Percentiles rank a stretch among this genome's conserved stretches.
Conservation (phyloP, 2,329 filamentous ascomycete genomes). For the Exophiala xenobiotica region DNA sequence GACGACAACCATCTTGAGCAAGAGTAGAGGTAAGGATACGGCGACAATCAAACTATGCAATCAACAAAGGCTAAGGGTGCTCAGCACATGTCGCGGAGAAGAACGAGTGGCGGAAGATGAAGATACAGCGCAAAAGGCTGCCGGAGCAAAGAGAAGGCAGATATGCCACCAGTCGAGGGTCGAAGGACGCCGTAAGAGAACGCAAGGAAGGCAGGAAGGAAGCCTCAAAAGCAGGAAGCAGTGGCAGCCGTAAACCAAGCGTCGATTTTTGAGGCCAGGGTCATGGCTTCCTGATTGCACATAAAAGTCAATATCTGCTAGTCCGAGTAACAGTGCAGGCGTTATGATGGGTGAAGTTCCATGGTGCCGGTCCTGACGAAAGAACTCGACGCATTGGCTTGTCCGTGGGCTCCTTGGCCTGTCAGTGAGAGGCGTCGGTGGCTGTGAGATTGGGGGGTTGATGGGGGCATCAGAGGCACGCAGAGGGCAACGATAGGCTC, state of each 20-base stretch:
- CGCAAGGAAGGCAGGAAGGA: background rate
- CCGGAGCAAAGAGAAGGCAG: background rate
- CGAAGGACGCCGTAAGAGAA: no score
- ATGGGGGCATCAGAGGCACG: no score
- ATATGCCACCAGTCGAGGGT: no score
- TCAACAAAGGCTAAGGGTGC: background rate
- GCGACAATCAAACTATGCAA: background rate
- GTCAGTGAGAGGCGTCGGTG: background rate
- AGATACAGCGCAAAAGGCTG: background rate
- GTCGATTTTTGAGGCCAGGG: no score
- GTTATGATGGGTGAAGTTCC: no score
- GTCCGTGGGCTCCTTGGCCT: no score
- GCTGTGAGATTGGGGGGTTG: background rate
- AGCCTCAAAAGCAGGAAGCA: background rate
- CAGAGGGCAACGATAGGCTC: conserved; percentile 1
- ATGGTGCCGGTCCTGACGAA: no score
- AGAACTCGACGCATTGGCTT: background rate
- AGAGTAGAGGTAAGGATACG: background rate
- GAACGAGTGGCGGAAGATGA: background rate
- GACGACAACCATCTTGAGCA: conserved; percentile 77
- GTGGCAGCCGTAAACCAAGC: no score
- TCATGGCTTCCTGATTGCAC: background rate
- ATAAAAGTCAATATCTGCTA: background rate
- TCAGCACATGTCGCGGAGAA: conserved; percentile 8
- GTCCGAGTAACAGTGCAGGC: background rate